Evolutionary conservation across 805 yeast species (phyloP).

Genomic region (Kluyveromyces wickerhamii): DNA sequence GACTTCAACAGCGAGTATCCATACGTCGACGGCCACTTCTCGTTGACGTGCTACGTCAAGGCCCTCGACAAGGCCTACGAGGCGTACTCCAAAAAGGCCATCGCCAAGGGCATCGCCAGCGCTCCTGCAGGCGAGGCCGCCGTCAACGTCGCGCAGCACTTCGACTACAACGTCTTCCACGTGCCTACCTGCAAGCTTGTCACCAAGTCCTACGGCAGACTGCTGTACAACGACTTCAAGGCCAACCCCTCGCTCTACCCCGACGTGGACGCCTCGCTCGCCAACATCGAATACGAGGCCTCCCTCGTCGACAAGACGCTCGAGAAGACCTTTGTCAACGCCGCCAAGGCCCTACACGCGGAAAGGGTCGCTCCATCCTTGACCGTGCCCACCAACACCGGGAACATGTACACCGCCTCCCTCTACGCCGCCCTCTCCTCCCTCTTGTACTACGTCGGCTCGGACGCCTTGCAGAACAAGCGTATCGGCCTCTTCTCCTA

Average conservation of each 20-base stretch:
- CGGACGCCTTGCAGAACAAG: conserved; percentile 67
- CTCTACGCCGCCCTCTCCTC: conserved; percentile 84
- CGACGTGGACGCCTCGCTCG: conserved; percentile 44
- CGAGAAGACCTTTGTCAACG: conserved; percentile 77
- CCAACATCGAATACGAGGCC: conserved; percentile 58
- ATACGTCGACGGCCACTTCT: conserved; percentile 94
- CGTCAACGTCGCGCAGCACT: conserved; percentile 62
- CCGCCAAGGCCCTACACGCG: conserved; percentile 60
- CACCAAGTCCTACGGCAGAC: conserved; percentile 84
- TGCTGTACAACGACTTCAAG: conserved; percentile 80
- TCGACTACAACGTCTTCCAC: conserved; percentile 94
- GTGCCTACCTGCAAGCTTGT: conserved; percentile 97
- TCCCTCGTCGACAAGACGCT: conserved; percentile 71
- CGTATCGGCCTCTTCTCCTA: conserved; percentile 91
- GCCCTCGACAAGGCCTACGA: conserved; percentile 86
- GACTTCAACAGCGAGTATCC: conserved; percentile 96
- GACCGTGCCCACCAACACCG: conserved; percentile 88
- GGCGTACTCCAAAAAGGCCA: conserved; percentile 70
- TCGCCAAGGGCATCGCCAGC: conserved; percentile 39
- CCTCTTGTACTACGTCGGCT: conserved; percentile 64
- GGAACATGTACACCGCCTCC: conserved; percentile 96
- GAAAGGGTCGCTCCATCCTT: conserved; percentile 74
- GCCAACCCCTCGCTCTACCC: conserved; percentile 60
- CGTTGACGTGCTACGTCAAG: conserved; percentile 86
- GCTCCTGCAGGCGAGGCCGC: conserved; percentile 42